Conservation (phyloP, 129 eudicot species). For the Flaveria ramosissima region DNA sequence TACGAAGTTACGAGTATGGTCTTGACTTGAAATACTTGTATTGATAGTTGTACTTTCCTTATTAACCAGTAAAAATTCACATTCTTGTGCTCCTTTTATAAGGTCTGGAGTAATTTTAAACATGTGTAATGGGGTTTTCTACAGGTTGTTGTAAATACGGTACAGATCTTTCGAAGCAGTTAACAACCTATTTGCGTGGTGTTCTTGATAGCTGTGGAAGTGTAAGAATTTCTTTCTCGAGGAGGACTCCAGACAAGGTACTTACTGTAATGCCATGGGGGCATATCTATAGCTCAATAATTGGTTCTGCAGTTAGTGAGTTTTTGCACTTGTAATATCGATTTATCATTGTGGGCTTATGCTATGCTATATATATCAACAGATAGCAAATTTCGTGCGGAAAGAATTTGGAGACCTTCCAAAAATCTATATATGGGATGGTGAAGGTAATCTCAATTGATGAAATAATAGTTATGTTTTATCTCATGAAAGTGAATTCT, state of each 20-base stretch:
- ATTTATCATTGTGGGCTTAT: conserved; percentile 17
- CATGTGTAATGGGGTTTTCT: conserved; percentile 20
- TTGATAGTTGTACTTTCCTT: neutral
- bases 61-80: neutral
- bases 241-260: conserved; percentile 95
- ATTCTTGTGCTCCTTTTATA: conserved; percentile 17
- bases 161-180: conserved; percentile 78
- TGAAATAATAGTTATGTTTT: neutral
- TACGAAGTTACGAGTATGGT: neutral
- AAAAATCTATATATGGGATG: conserved; percentile 74
- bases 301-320: conserved; percentile 3
- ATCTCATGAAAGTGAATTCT: neutral
- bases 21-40: conserved; percentile 13
- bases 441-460: conserved; percentile 65
- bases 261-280: neutral
- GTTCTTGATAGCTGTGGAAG: conserved; percentile 89
- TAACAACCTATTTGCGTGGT: conserved; percentile 56
- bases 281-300: conserved; percentile 1
- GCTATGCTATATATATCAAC: conserved; percentile 19
- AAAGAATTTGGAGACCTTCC: conserved; percentile 76
- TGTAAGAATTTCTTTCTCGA: conserved; percentile 89
- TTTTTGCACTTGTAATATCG: neutral
- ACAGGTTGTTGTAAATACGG: conserved; percentile 82
- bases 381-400: conserved; percentile 60
- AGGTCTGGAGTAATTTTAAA: neutral